Base-by-base conservation (phyloP, 192 early-diverging fungal species). In the Cladochytrium replicatum region DNA sequence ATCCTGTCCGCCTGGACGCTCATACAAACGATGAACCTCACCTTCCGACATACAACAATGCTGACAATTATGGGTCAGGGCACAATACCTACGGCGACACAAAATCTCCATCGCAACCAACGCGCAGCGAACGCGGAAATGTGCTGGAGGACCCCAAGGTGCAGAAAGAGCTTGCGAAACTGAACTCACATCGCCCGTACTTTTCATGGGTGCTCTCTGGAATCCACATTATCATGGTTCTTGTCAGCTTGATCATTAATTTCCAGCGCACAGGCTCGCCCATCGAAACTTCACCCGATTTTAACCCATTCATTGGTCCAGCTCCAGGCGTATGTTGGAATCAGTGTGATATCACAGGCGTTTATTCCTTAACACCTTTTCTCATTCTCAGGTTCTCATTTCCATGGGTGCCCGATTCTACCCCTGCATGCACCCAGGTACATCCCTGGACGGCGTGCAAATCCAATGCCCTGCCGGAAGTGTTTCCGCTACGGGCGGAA, bases 301-400 rank as follows among this genome's bases (percentile, higher is more conserved):
- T 84, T 48, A 91, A 91, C 51, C 74, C 70, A 48, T 82, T 93
- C 81, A 87, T 91, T 56, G 89, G 89, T 4, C 88, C 88, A 6
- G 48, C 66, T 2, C 30, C 72, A 2, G 69, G 69, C 4, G 70
- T 71, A 52, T 25, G n/a, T n/a, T n/a, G n/a, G n/a, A n/a, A n/a
- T n/a, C n/a, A n/a, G n/a, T n/a, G n/a, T n/a, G n/a, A n/a, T n/a
- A n/a, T n/a, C n/a, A n/a, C n/a, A n/a, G 32, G 32, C n/a, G n/a
- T n/a, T n/a, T n/a, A n/a, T n/a, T n/a, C n/a, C n/a, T n/a, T n/a
- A n/a, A n/a, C n/a, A n/a, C n/a, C n/a, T n/a, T n/a, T n/a, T n/a
- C n/a, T n/a, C n/a, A n/a, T n/a, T n/a, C n/a, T n/a, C n/a, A 78
- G 83, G 60, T 73, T 0, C 67, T 90, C 24, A 84, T 91, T 28